Evolutionary conservation across 495 filamentous ascomycete species (phyloP).

Genomic region (Friedmanniomyces endolithicus): DNA sequence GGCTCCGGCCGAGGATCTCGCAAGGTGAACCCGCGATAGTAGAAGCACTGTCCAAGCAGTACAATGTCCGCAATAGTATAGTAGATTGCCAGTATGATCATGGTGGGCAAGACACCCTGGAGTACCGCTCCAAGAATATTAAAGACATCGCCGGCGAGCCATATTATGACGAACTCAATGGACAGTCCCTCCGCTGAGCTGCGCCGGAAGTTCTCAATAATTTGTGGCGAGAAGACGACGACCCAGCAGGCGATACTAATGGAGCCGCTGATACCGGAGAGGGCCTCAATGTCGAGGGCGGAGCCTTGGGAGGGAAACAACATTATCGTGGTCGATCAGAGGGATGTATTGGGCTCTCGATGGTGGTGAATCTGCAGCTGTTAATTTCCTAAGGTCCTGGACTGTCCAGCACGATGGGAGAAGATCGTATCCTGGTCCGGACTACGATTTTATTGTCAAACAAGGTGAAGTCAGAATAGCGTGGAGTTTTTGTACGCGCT

Average conservation of each 20-base stretch:
- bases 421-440: not conserved
- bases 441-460: too few relatives aligned
- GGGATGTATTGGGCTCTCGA: not conserved
- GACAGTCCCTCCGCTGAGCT: constrained; percentile 80
- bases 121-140: constrained; percentile 86
- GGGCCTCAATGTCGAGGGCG: constrained; percentile 68
- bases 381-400: not conserved
- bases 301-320: constrained; percentile 54
- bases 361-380: too few relatives aligned
- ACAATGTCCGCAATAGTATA: constrained; percentile 91
- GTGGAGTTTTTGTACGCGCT: not conserved
- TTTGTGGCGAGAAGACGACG: constrained; percentile 93
- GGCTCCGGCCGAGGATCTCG: constrained; percentile 32
- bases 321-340: constrained; percentile 35
- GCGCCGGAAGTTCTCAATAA: constrained; percentile 85
- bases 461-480: not conserved
- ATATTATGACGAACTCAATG: constrained; percentile 77
- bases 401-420: not conserved
- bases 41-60: constrained; percentile 78
- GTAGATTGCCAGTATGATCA: constrained; percentile 90
- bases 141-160: constrained; percentile 90
- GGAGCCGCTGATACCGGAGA: constrained; percentile 83
- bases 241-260: constrained; percentile 97
- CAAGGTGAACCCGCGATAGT: constrained; percentile 75
- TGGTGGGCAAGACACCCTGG: constrained; percentile 91